Evolutionary conservation across 2,329 filamentous ascomycete genomes (phyloP).

Genomic region (Metarhizium brunneum): DNA sequence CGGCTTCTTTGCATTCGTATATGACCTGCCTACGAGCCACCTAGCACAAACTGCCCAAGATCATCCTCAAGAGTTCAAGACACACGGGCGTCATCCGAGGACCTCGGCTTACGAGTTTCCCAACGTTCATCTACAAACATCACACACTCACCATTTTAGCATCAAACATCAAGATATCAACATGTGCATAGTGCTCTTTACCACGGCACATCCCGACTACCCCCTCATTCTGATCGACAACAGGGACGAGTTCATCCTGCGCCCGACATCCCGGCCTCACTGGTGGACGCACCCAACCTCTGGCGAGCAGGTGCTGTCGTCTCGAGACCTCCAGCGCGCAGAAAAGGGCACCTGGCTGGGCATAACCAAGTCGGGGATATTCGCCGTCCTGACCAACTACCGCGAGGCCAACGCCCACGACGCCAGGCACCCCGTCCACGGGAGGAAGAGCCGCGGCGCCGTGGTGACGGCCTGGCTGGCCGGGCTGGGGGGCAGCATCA

Average conservation of each 20-base stretch:
- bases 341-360: slow-evolving; percentile 60
- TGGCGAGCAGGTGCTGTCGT: slow-evolving; percentile 42
- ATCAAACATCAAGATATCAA: neutral
- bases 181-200: slow-evolving; percentile 73
- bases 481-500: slow-evolving; percentile 33
- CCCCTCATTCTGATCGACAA: slow-evolving; percentile 69
- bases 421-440: slow-evolving; percentile 41
- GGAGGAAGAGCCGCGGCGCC: slow-evolving; percentile 48
- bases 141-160: neutral
- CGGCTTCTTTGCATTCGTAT: no score
- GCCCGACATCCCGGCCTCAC: slow-evolving; percentile 53
- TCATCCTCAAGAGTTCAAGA: no score
- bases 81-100: no score
- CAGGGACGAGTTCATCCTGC: slow-evolving; percentile 62
- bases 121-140: no score
- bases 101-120: no score
- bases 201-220: slow-evolving; percentile 67
- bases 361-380: slow-evolving; percentile 47
- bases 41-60: no score
- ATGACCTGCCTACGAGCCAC: no score
- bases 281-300: slow-evolving; percentile 47
- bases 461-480: slow-evolving; percentile 57
- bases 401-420: slow-evolving; percentile 44
- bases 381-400: slow-evolving; percentile 60
- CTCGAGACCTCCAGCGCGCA: slow-evolving; percentile 50